Percentiles rank a stretch among this genome's conserved stretches.
Conservation (phyloP, 164 flowering plant species). For the Cinnamomum chago region DNA sequence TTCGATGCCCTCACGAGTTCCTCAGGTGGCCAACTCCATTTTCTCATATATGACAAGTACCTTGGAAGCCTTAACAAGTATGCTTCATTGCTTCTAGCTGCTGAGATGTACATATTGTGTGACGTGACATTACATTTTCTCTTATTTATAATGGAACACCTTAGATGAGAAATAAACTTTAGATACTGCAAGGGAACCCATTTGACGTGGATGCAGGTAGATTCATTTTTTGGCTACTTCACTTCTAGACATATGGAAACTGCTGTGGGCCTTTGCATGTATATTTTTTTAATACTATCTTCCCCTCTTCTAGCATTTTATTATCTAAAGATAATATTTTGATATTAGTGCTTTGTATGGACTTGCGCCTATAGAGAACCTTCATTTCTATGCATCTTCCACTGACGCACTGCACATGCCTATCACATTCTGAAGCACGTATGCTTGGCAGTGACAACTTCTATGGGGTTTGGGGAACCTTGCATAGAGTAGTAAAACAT, state of each 20-base stretch:
- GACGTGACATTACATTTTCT: not conserved
- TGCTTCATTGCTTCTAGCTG: constrained; percentile 28
- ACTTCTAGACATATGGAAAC: not conserved
- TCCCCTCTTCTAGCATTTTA: too few relatives aligned
- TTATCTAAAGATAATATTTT: too few relatives aligned
- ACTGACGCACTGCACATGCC: too few relatives aligned
- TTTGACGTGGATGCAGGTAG: not conserved
- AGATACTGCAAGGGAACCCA: not conserved
- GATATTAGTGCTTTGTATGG: too few relatives aligned
- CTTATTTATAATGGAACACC: not conserved
- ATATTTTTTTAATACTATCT: too few relatives aligned
- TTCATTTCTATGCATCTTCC: too few relatives aligned
- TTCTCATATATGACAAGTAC: constrained; percentile 79
- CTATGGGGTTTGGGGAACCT: too few relatives aligned
- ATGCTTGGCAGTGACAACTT: too few relatives aligned
- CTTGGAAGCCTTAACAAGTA: constrained; percentile 80
- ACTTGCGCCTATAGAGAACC: too few relatives aligned
- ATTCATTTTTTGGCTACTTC: not conserved
- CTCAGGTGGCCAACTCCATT: constrained; percentile 65
- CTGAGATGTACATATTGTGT: constrained; percentile 6
- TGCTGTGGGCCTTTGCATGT: too few relatives aligned
- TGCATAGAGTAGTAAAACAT: too few relatives aligned
- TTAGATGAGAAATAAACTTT: not conserved
- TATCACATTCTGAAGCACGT: too few relatives aligned
- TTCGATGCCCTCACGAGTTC: constrained; percentile 71